Evolutionary conservation across 2,329 filamentous ascomycete species (phyloP).

Genomic region (Cercospora janseana): DNA sequence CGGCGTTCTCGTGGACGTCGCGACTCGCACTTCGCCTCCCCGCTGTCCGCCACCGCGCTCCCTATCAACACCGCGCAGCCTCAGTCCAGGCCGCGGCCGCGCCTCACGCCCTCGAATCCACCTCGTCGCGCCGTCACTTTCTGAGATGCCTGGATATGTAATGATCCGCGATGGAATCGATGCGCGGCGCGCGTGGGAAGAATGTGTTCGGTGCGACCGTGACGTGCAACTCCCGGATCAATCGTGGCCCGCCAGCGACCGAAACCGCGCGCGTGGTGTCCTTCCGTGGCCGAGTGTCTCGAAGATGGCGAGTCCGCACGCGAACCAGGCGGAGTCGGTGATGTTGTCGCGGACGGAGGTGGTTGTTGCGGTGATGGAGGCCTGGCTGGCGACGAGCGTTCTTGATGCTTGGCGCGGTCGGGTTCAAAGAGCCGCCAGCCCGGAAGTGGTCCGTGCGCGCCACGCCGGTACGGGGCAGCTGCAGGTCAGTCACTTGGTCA

Average conservation of each 20-base stretch:
- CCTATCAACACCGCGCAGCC: constrained; percentile 34
- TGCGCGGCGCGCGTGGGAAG: constrained; percentile 30
- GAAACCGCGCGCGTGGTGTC: constrained; percentile 14
- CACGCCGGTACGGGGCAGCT: too few species aligned
- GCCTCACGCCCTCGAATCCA: constrained; percentile 22
- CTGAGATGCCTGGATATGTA: constrained; percentile 18
- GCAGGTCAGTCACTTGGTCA: too few species aligned
- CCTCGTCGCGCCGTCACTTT: constrained; percentile 20
- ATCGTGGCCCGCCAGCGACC: constrained; percentile 37
- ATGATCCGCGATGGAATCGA: constrained; percentile 26
- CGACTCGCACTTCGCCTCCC: constrained; percentile 4
- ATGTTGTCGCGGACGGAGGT: constrained; percentile 25
- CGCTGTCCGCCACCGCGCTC: constrained; percentile 29
- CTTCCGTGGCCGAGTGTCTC: constrained; percentile 1
- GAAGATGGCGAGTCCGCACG: constrained; percentile 31
- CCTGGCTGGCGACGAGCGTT: constrained; percentile 1
- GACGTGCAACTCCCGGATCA: constrained; percentile 23
- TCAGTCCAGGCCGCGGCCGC: constrained; percentile 34
- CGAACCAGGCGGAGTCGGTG: constrained; percentile 32
- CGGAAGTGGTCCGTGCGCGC: background rate
- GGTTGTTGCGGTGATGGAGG: constrained; percentile 18
- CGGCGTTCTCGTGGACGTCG: too few species aligned
- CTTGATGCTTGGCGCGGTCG: constrained; percentile 1
- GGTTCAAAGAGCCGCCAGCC: constrained; percentile 2
- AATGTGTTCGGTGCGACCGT: constrained; percentile 16